phyloP scores from a whole-genome alignment of 2,329 filamentous ascomycete genomes.

The Bipolaris bicolor region DNA sequence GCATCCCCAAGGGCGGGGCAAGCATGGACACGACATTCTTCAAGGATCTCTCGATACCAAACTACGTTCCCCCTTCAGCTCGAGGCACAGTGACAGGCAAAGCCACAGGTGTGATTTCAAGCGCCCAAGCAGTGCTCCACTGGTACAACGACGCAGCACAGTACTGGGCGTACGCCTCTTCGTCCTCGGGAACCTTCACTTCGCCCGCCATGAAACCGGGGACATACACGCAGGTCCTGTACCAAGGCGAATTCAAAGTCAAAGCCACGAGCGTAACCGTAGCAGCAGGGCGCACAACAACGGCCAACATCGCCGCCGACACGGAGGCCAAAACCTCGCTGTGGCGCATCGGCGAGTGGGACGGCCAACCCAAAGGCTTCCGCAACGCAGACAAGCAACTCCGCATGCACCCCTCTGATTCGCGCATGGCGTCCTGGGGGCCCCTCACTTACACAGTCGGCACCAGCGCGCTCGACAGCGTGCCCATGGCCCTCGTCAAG shows the following conservation, averaged over 20 bases:
- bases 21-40: conserved; percentile 65
- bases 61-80: conserved; percentile 61
- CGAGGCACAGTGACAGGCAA: conserved; percentile 67
- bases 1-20: conserved; percentile 55
- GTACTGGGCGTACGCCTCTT: conserved; percentile 66
- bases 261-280: conserved; percentile 56
- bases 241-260: conserved; percentile 64
- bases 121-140: conserved; percentile 65
- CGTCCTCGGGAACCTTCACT: conserved; percentile 62
- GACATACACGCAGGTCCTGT: conserved; percentile 71
- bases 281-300: conserved; percentile 56
- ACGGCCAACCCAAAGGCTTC: conserved; percentile 65
- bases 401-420: conserved; percentile 71
- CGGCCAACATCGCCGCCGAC: conserved; percentile 59
- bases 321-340: conserved; percentile 60
- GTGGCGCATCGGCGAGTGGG: conserved; percentile 70
- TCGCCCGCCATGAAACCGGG: conserved; percentile 71
- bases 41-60: conserved; percentile 61
- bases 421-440: conserved; percentile 67
- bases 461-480: conserved; percentile 57
- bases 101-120: conserved; percentile 61
- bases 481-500: conserved; percentile 72
- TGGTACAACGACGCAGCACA: conserved; percentile 69
- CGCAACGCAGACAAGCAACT: conserved; percentile 70
- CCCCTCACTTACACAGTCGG: conserved; percentile 67